Conservation (phyloP, 176 grass and related monocot genomes). For the Musa acuminata region DNA sequence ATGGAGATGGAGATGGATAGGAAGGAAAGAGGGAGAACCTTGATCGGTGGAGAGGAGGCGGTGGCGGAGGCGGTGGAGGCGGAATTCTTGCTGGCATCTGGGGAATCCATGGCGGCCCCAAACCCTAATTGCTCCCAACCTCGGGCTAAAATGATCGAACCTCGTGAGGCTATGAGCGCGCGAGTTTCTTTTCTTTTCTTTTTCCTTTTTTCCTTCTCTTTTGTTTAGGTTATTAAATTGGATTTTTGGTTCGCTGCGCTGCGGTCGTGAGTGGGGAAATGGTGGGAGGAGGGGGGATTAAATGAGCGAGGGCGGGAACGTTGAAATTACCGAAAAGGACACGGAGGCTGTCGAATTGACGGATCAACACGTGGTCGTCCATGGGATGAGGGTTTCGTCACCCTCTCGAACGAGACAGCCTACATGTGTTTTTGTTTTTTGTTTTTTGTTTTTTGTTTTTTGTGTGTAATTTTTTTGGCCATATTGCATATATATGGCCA, state of each 20-base stretch:
- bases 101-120: conserved; percentile 10
- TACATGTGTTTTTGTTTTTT: too few species aligned
- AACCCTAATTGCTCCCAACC: not conserved
- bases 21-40: not conserved
- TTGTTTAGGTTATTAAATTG: not conserved
- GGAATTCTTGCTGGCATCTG: not conserved
- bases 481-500: too few species aligned
- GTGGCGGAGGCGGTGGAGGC: not conserved
- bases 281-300: not conserved
- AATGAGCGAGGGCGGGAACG: conserved; percentile 10
- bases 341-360: not conserved
- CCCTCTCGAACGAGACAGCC: too few species aligned
- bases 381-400: too few species aligned
- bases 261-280: not conserved
- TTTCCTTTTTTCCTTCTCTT: not conserved
- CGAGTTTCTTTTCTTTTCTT: not conserved
- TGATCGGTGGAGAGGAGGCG: conserved; percentile 2
- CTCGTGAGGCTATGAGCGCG: not conserved
- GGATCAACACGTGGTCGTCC: not conserved
- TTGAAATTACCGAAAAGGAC: conserved; percentile 5
- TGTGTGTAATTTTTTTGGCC: too few species aligned
- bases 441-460: too few species aligned
- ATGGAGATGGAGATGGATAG: not conserved
- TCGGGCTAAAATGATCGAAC: not conserved
- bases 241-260: not conserved